Conservation (phyloP, 2,329 filamentous ascomycete genomes). For the Verticillium klebahnii region DNA sequence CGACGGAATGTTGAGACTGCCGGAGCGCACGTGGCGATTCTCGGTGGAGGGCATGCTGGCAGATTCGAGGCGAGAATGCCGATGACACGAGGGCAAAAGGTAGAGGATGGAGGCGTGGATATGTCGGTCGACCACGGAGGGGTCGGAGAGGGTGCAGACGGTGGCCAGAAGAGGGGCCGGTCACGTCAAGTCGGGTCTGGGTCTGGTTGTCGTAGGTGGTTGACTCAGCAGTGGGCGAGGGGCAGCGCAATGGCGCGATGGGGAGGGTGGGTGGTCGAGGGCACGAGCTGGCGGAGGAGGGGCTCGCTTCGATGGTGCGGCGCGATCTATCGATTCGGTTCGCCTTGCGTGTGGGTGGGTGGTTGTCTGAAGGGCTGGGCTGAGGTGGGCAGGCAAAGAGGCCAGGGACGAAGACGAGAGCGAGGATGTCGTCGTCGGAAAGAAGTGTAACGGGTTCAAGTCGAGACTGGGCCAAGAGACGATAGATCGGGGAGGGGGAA, state of each 20-base stretch:
- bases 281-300: not conserved
- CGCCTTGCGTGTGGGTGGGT: not conserved
- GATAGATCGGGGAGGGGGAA: not conserved
- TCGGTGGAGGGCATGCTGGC: slow-evolving; percentile 27
- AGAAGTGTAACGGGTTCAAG: not conserved
- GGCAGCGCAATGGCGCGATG: not conserved
- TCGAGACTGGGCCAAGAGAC: not conserved
- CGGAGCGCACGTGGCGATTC: slow-evolving; percentile 52
- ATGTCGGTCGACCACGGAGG: not conserved
- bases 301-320: not conserved
- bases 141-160: not conserved
- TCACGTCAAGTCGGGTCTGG: not conserved
- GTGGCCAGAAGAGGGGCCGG: not conserved
- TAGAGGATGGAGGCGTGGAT: not conserved
- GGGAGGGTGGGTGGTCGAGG: not conserved
- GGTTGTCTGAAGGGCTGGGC: not conserved
- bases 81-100: not conserved
- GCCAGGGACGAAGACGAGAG: not conserved
- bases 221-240: not conserved
- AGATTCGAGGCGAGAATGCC: not conserved
- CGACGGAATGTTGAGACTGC: slow-evolving; percentile 50
- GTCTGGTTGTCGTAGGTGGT: not conserved
- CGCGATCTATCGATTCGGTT: not conserved
- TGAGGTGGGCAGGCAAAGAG: not conserved
- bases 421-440: not conserved